These are phyloP conservation scores for Leccinum rimulosum DNA, from an alignment of 768 basidiomycete genomes.

Conservation along the genomic window DNA sequence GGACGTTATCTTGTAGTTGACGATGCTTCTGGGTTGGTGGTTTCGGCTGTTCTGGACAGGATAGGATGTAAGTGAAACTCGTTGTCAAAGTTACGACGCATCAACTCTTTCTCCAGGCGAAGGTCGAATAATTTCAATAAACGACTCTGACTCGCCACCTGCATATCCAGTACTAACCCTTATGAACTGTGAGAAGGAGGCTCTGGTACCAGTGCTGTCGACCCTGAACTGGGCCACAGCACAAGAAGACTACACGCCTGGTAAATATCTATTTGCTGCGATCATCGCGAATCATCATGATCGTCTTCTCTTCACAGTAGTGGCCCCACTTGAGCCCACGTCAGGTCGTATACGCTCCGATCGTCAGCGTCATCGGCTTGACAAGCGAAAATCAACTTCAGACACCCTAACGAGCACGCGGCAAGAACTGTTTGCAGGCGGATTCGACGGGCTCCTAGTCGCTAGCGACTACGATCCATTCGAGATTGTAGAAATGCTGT, in stretches of 20 bases:
- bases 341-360: conserved; percentile 64
- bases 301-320: conserved; percentile 37
- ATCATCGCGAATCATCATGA: conserved; percentile 1
- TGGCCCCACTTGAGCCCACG: conserved; percentile 58
- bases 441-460: conserved; percentile 87
- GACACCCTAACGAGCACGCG: conserved; percentile 61
- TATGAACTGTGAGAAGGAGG: conserved; percentile 79
- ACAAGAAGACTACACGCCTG: conserved; percentile 69
- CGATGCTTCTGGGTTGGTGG: conserved; percentile 85
- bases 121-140: conserved; percentile 81
- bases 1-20: conserved; percentile 89
- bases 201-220: conserved; percentile 50
- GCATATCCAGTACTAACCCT: conserved; percentile 78
- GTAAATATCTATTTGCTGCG: conserved; percentile 35
- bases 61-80: conserved; percentile 62
- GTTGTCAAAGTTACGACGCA: background rate
- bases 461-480: conserved; percentile 84
- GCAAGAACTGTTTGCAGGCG: conserved; percentile 80
- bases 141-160: conserved; percentile 89
- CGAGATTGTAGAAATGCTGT: conserved; percentile 72
- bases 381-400: conserved; percentile 73
- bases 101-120: conserved; percentile 46
- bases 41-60: conserved; percentile 80
- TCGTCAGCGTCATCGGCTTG: conserved; percentile 64
- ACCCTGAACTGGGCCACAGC: conserved; percentile 91